Evolutionary conservation across 352 stramenopile genomes (phyloP), one percentile per base, ranked within the genome.

Genomic region (Phytophthora macrochlamydospora): DNA sequence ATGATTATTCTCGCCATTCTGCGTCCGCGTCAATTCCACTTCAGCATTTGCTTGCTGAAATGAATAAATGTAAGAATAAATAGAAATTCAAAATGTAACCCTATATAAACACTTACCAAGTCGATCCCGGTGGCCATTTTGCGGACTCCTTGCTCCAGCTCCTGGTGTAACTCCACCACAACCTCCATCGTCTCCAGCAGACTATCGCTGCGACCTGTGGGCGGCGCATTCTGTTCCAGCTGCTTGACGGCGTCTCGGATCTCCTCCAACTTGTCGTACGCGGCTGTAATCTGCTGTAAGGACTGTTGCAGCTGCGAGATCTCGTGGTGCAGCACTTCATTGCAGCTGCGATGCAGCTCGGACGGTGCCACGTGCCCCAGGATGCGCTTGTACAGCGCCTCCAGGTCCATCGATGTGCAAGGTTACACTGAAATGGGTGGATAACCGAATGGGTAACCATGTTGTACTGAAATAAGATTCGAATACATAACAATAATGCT

Each of bases 211-310:
- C 46, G 53, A 8, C 61, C 56, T 4, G 42, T 48, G 3, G 56
- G 53, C 18, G 43, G 8, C 56, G 71, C 66, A 44, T 35, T 61
- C 38, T 78, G 51, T 24, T 78, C 56, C 56, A 75, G 29, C 37
- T 75, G 56, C 6, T 60, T 62, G 35, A 75, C 70, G 0, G 65
- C 70, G 29, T 78, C 65, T 12, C 70, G 61, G 31, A 78, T 52
- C 59, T 78, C 65, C 46, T 53, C 44, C 51, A 72, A 37, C 35
- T 71, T 68, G 48, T 53, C 38, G 31, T 61, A 69, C 1, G 56
- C 24, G 11, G 61, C 53, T 0, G 46, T 9, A 2, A 65, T 24
- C 14, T 65, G 50, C 30, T 54, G 52, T 11, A 69, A 13, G 4
- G 53, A 45, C 24, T 37, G n/a, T 8, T 43, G 18, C 4, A 77